These are phyloP conservation scores for Candida gorgasii DNA, from an alignment of 805 yeast species.

Conservation along the genomic window DNA sequence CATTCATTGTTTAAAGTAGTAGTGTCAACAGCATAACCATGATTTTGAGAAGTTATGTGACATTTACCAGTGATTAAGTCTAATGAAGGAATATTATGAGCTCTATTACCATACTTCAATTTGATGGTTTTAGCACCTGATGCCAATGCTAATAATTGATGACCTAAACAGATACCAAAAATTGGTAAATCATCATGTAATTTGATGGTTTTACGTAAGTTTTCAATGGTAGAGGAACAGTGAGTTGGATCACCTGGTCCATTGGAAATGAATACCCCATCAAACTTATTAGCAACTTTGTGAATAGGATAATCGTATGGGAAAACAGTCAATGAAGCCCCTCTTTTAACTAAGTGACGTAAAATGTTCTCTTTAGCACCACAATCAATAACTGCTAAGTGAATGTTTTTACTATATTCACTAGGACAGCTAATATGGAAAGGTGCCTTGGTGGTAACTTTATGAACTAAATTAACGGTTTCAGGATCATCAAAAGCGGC, in stretches of 20 bases:
- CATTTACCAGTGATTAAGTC: slow-evolving; percentile 89
- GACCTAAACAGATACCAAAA: slow-evolving; percentile 97
- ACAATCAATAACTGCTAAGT: slow-evolving; percentile 93
- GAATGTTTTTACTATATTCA: slow-evolving; percentile 55
- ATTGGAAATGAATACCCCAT: slow-evolving; percentile 91
- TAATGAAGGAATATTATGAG: slow-evolving; percentile 96
- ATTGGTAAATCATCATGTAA: slow-evolving; percentile 72
- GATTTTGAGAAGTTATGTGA: slow-evolving; percentile 98
- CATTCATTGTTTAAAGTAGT: slow-evolving; percentile 71
- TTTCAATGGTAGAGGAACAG: slow-evolving; percentile 74
- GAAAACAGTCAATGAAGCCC: slow-evolving; percentile 94
- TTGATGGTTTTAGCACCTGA: slow-evolving; percentile 91
- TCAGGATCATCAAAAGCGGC: slow-evolving; percentile 92
- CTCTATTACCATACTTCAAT: slow-evolving; percentile 97
- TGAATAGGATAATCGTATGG: slow-evolving; percentile 95
- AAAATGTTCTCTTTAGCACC: slow-evolving; percentile 98
- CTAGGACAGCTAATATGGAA: slow-evolving; percentile 76
- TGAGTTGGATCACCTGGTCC: slow-evolving; percentile 99
- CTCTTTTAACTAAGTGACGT: slow-evolving; percentile 90
- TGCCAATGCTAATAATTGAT: slow-evolving; percentile 93
- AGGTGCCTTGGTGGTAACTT: slow-evolving; percentile 93
- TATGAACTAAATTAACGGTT: slow-evolving; percentile 82
- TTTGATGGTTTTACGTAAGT: slow-evolving; percentile 70
- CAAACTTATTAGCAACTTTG: slow-evolving; percentile 86
- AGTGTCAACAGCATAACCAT: slow-evolving; percentile 95